Evolutionary conservation across 2,329 filamentous ascomycete species (phyloP), one percentile per base, ranked within the genome.

Genomic region (Aaosphaeria arxii): DNA sequence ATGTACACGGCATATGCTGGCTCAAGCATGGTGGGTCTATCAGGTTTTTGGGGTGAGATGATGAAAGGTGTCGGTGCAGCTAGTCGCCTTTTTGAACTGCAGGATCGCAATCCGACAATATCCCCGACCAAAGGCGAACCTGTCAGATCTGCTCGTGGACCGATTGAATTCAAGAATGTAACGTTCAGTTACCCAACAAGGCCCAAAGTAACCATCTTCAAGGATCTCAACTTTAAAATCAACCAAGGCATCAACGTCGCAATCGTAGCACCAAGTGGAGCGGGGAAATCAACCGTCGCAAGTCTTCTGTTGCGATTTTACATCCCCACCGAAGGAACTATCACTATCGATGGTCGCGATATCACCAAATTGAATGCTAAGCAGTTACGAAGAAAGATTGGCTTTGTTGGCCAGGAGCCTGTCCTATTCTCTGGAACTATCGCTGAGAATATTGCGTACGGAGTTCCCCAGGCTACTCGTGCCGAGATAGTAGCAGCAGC

Each of bases 61-160:
- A 99, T 99, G 94, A 99, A 99, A 71, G 95, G 95, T 39, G 92
- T 96, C 4, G 94, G 95, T 62, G 94, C 94, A 39, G 94, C 94
- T n/a, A 95, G 88, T 63, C 87, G 94, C 51, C 78, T 99, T 1
- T 99, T 99, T 63, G 94, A 99, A 66, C 81, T 99, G 5, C 91
- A 97, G 67, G 94, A 99, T 69, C 86, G 94, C 53, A 78, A 89
- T 49, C 88, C 91, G 0, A 87, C 85, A 2, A 95, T 97, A 52
- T 86, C 86, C n/a, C 84, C 91, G 17, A 99, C 95, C 0, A 84
- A 87, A 45, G 94, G 94, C 54, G 67, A 78, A 30, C 86, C 84
- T 50, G 91, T 99, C 30, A 80, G 77, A 46, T 95, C 90, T 28
- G 92, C 92, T 0, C 87, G 91, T 54, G 94, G 94, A 1, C 83